Evolutionary conservation across 331 rosid genomes (phyloP).

Genomic region (Rosa hybrid): DNA sequence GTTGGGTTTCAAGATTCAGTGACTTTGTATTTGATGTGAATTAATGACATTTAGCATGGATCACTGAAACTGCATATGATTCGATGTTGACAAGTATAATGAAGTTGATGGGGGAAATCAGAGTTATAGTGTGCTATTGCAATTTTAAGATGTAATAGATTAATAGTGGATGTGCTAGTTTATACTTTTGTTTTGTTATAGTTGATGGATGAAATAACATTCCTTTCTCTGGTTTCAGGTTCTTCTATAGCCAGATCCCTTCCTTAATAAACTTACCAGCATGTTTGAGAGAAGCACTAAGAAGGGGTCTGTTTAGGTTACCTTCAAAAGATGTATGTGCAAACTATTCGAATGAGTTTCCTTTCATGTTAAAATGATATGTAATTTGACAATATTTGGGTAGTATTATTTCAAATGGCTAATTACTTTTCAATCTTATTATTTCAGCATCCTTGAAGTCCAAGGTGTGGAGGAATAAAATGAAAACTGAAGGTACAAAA

Average conservation of each 20-base stretch:
- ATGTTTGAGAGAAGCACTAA: conserved; percentile 77
- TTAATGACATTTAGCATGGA: no score
- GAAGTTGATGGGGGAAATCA: no score
- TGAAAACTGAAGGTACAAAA: conserved; percentile 36
- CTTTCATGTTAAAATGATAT: background rate
- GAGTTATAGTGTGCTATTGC: background rate
- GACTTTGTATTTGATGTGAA: no score
- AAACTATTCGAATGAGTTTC: background rate
- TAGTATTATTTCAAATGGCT: conserved; percentile 2
- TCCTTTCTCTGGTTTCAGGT: conserved; percentile 45
- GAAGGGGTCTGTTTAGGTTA: conserved; percentile 89
- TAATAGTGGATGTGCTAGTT: background rate
- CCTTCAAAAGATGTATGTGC: conserved; percentile 85
- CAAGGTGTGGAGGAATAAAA: no score
- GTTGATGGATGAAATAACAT: background rate
- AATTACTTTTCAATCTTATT: no score
- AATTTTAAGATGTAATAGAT: background rate
- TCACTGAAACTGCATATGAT: no score
- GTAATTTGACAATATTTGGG: background rate
- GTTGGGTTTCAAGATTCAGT: no score
- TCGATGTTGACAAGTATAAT: no score
- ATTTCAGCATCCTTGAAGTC: no score
- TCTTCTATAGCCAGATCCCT: conserved; percentile 76
- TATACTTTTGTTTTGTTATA: background rate
- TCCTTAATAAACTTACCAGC: conserved; percentile 88